Base-by-base conservation (phyloP, 768 basidiomycete species). In the Lactarius tabidus region DNA sequence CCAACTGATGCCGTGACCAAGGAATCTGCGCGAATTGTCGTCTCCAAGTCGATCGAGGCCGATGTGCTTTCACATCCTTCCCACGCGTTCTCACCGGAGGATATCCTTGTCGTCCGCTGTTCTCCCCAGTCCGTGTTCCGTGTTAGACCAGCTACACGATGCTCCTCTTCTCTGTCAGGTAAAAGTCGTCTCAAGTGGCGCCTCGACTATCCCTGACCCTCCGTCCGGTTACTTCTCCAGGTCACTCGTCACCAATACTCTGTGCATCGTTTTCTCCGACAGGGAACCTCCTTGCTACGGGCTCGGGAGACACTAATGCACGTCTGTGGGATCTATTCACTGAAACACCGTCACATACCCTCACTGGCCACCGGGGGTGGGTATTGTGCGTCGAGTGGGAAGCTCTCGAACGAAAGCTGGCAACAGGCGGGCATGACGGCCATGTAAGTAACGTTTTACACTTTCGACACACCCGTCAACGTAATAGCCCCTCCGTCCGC, bases 331-430 rank as follows among this genome's bases (percentile, higher is more conserved):
- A 98, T 75, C 83, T 98, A 57, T 84, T 89, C 71, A 96, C 91
- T 0, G 97, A 98, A 75, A 89, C 86, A 7, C 96, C 97, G 1
- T 92, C 91, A 45, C 89, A 92, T 73, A 89, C 87, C 17, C 81
- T 98, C 20, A 77, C 83, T 0, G 97, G 97, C 0, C 97, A 99
- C 72, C 86, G 87, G 69, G 95, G 95, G 0, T 98, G 95, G 96
- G 94, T 99, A 1, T 81, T 98, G 2, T 98, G 94, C 70, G 91
- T 95, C 6, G 97, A 98, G 72, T 99, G 96, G 95, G 95, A 98
- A 71, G 91, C 91, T 0, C 83, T 91, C 81, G 95, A 98, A 73
- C 79, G 94, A 52, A 89, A 87, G 70, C 77, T 98, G 17, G 96
- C 95, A 0, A 94, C 92, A 4, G 97, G 97, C 1, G 95, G 95